Evolutionary conservation across 2,329 filamentous ascomycete genomes (phyloP).

Genomic region (Xylariaceae sp.): DNA sequence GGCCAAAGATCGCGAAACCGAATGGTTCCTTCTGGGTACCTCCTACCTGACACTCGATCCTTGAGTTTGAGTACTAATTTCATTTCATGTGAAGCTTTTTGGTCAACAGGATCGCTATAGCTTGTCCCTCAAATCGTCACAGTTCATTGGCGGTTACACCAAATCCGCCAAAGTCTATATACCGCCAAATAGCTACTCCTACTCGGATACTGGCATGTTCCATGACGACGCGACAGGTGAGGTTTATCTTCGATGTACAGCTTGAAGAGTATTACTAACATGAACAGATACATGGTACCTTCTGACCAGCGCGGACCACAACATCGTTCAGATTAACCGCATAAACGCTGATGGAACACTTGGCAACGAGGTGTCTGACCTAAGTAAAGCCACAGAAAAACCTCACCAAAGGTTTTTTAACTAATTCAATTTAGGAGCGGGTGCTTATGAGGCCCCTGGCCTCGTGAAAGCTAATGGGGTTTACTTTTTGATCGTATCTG

Average conservation of each 20-base stretch:
- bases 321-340: constrained; percentile 47
- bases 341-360: constrained; percentile 46
- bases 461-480: constrained; percentile 42
- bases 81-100: constrained; percentile 39
- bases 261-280: not conserved
- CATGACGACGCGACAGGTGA: constrained; percentile 39
- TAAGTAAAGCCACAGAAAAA: constrained; percentile 35
- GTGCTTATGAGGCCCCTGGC: constrained; percentile 46
- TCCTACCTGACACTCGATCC: not conserved
- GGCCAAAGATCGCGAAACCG: constrained; percentile 49
- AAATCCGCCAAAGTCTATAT: constrained; percentile 43
- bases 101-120: constrained; percentile 48
- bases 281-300: constrained; percentile 45
- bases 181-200: constrained; percentile 46
- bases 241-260: not conserved
- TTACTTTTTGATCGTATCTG: constrained; percentile 46
- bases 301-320: constrained; percentile 48
- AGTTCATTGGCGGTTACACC: constrained; percentile 41
- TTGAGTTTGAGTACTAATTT: not conserved
- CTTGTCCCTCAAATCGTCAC: constrained; percentile 43
- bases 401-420: not conserved
- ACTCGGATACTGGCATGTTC: constrained; percentile 50
- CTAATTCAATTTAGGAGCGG: constrained; percentile 30
- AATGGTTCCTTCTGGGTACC: constrained; percentile 47
- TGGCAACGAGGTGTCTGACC: constrained; percentile 38